phyloP scores from a whole-genome alignment of 2,329 filamentous ascomycete species.

The Hypoxylon sp. region DNA sequence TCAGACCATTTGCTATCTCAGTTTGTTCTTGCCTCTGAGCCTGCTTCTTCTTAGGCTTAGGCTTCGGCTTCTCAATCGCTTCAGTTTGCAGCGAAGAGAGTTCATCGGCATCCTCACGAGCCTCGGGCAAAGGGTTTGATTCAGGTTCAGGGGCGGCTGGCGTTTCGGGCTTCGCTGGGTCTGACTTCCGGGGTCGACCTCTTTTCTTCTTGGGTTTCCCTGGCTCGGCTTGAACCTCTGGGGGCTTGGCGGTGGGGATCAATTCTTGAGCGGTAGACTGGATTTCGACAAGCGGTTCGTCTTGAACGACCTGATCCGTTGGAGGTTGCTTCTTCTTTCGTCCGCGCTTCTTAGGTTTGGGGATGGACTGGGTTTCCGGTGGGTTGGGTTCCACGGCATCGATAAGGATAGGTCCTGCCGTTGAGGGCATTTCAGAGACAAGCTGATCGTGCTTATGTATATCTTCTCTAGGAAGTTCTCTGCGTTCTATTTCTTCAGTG shows the following conservation, averaged over 20 bases:
- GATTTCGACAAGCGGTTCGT: conserved; percentile 21
- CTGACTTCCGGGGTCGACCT: conserved; percentile 53
- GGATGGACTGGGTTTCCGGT: conserved; percentile 30
- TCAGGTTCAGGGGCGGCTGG: conserved; percentile 12
- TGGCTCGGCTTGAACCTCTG: conserved; percentile 34
- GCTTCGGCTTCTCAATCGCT: conserved; percentile 24
- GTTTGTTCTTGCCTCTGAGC: conserved; percentile 18
- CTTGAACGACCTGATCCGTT: conserved; percentile 22
- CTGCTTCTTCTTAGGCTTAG: conserved; percentile 26
- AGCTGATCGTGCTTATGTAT: conserved; percentile 2
- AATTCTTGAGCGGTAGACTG: conserved; percentile 13
- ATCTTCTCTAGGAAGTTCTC: conserved; percentile 13
- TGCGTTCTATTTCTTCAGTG: background rate
- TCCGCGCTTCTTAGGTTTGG: conserved; percentile 52
- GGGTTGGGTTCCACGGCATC: conserved; percentile 15
- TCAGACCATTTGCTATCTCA: conserved; percentile 11
- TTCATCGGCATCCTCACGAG: conserved; percentile 13
- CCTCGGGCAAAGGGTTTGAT: background rate
- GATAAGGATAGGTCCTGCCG: conserved; percentile 16
- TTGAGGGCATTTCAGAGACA: conserved; percentile 26
- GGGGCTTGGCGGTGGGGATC: conserved; percentile 9
- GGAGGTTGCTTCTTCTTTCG: conserved; percentile 53
- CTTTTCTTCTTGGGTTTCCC: conserved; percentile 54
- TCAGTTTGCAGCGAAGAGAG: conserved; percentile 14
- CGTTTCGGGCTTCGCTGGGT: conserved; percentile 36